Conservation (phyloP, 805 yeast species). For the Barnettozyma wickerhamii region DNA sequence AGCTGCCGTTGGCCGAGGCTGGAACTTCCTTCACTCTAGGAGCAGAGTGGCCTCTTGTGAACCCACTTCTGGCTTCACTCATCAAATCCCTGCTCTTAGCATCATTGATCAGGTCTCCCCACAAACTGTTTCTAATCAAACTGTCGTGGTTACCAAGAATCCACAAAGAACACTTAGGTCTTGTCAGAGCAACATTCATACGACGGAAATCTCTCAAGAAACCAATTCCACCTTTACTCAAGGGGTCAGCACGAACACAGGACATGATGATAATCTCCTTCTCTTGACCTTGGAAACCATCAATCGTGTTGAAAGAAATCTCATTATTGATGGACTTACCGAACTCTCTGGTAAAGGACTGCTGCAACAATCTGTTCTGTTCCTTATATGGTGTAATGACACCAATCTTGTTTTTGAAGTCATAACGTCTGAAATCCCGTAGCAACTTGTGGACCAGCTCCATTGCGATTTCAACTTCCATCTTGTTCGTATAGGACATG, state of each 20-base stretch:
- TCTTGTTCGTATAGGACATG: slow-evolving; percentile 63
- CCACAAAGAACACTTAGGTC: slow-evolving; percentile 93
- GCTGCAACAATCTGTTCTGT: slow-evolving; percentile 61
- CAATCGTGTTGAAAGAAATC: slow-evolving; percentile 90
- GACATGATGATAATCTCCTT: slow-evolving; percentile 91
- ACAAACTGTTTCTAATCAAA: slow-evolving; percentile 58
- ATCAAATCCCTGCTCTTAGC: slow-evolving; percentile 46
- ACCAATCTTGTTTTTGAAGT: slow-evolving; percentile 75
- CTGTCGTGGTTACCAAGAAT: slow-evolving; percentile 78
- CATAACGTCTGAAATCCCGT: slow-evolving; percentile 36
- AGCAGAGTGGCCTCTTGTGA: slow-evolving; percentile 7
- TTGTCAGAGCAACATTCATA: slow-evolving; percentile 95
- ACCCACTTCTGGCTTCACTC: slow-evolving; percentile 16
- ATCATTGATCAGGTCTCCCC: slow-evolving; percentile 67
- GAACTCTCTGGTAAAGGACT: slow-evolving; percentile 50
- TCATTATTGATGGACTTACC: slow-evolving; percentile 61
- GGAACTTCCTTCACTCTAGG: not conserved
- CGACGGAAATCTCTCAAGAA: slow-evolving; percentile 88
- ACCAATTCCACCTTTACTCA: slow-evolving; percentile 55
- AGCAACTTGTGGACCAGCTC: slow-evolving; percentile 58
- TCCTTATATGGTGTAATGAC: slow-evolving; percentile 93
- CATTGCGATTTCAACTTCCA: slow-evolving; percentile 71
- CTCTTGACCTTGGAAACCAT: slow-evolving; percentile 98
- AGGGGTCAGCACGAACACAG: slow-evolving; percentile 85
- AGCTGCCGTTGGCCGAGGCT: too few relatives aligned